These are phyloP conservation scores for Scleroderma bovista DNA, from an alignment of 768 basidiomycete genomes.

Conservation along the genomic window DNA sequence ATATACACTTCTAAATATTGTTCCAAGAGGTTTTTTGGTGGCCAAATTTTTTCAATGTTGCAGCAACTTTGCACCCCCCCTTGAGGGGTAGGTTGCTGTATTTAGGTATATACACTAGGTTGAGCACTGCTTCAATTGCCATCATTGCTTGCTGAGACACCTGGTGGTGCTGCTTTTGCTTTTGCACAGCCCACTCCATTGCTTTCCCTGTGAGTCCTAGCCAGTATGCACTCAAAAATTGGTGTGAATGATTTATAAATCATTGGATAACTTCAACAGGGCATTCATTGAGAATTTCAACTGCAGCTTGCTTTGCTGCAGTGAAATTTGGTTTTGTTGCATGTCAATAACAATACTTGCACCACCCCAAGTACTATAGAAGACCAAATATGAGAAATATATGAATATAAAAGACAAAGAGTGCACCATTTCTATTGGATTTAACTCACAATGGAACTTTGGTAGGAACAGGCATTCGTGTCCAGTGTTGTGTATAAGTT, in stretches of 20 bases:
- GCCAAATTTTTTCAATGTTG: too few relatives aligned
- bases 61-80: constrained; percentile 39
- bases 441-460: constrained; percentile 35
- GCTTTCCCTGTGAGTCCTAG: constrained; percentile 31
- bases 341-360: not conserved
- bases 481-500: constrained; percentile 14
- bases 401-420: not conserved
- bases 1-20: constrained; percentile 67
- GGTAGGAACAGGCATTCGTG: constrained; percentile 28
- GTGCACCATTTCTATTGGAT: constrained; percentile 17
- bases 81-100: constrained; percentile 52
- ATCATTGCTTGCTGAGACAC: constrained; percentile 28
- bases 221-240: constrained; percentile 33
- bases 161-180: constrained; percentile 17
- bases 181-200: constrained; percentile 31
- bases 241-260: constrained; percentile 19
- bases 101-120: constrained; percentile 37
- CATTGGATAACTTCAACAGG: not conserved
- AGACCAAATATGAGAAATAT: not conserved
- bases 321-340: not conserved
- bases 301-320: not conserved
- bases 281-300: not conserved
- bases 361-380: not conserved
- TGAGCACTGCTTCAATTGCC: constrained; percentile 24
- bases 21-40: constrained; percentile 72